A percentile compares a stretch with the other conserved stretches of the same genome.
Evolutionary conservation across 306 rosid species (phyloP).

Genomic region (Adenanthera pavonina): DNA sequence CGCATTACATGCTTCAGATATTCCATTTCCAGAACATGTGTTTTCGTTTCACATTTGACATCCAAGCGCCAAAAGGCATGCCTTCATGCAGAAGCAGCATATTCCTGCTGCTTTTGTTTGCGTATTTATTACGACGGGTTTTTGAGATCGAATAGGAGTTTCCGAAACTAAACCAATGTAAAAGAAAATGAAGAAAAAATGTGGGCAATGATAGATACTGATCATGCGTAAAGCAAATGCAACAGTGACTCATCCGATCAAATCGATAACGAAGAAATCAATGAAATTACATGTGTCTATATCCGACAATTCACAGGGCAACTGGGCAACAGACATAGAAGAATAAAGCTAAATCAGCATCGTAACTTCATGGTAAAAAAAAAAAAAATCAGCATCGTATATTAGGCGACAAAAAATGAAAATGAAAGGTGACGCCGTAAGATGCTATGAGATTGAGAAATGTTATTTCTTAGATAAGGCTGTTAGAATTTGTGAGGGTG

Average conservation of each 20-base stretch:
- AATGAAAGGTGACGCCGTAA: background rate
- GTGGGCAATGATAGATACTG: background rate
- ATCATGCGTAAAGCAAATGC: background rate
- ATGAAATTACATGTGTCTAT: slow-evolving; percentile 28
- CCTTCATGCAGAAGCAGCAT: background rate
- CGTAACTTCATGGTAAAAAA: background rate
- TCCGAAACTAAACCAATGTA: background rate
- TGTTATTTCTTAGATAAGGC: slow-evolving; percentile 50
- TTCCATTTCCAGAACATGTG: background rate
- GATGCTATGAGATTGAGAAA: background rate
- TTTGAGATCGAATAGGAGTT: background rate
- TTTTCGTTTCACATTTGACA: background rate
- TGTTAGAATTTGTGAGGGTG: no score
- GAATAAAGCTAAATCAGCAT: background rate
- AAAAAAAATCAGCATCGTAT: background rate
- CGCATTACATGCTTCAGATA: background rate
- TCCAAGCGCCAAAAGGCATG: background rate
- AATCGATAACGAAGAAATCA: slow-evolving; percentile 19
- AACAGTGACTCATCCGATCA: background rate
- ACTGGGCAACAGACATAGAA: background rate
- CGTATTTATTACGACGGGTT: no score
- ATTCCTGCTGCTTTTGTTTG: background rate
- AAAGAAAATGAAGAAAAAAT: no score
- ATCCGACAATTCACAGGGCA: background rate
- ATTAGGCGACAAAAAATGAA: background rate